A percentile compares a stretch with the other conserved stretches of the same genome.
phyloP scores from a whole-genome alignment of 73 alveolate genomes.

The Durusdinium trenchii region DNA sequence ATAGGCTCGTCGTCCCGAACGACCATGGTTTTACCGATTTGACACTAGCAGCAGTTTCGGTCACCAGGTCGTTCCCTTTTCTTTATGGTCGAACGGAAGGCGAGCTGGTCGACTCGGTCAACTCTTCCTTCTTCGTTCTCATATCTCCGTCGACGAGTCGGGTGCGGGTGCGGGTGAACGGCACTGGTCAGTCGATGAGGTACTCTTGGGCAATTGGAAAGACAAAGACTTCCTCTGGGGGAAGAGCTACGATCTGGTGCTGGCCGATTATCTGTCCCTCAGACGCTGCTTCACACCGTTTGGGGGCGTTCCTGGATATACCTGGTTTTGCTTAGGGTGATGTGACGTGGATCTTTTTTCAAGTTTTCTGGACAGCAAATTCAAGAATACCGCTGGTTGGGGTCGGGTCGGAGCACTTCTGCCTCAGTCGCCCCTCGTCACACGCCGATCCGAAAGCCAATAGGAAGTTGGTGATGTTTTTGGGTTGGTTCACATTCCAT shows the following conservation, averaged over 20 bases:
- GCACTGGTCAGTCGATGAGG: slow-evolving; percentile 26
- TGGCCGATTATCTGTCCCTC: slow-evolving; percentile 56
- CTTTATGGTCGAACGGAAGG: not conserved
- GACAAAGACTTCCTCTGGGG: slow-evolving; percentile 8
- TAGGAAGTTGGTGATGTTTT: no score
- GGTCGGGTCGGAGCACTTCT: no score
- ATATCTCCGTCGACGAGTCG: not conserved
- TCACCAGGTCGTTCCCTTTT: not conserved
- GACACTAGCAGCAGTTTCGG: not conserved
- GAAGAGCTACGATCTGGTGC: slow-evolving; percentile 55
- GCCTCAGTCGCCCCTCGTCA: no score
- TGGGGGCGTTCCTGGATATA: not conserved
- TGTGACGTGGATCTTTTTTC: no score
- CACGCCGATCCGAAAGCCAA: no score
- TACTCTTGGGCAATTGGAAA: slow-evolving; percentile 57
- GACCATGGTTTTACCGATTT: not conserved
- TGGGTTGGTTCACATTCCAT: no score
- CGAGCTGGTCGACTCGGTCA: not conserved
- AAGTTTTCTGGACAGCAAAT: no score
- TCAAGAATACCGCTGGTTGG: no score
- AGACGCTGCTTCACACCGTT: no score
- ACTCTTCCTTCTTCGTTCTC: not conserved
- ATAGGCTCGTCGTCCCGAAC: not conserved
- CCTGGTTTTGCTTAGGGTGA: no score
- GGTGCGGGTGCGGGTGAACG: not conserved